phyloP scores from a whole-genome alignment of 306 rosid species.

The Sicyos edulis region DNA sequence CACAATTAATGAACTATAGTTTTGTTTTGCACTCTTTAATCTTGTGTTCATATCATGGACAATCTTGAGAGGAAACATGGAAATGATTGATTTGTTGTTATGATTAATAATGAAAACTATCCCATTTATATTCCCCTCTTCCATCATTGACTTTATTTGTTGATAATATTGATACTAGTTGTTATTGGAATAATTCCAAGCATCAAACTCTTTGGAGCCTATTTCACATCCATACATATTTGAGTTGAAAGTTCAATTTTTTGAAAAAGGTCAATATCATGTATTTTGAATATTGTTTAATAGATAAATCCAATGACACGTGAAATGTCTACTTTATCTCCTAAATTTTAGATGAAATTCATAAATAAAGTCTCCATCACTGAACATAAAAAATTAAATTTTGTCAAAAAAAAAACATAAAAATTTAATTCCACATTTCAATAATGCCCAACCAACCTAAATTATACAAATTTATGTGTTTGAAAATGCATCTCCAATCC shows the following conservation, averaged over 20 bases:
- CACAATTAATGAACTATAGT: too few species aligned
- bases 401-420: too few species aligned
- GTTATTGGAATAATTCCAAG: background rate
- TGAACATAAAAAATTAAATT: too few species aligned
- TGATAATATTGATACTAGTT: background rate
- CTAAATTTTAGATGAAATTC: background rate
- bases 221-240: too few species aligned
- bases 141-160: background rate
- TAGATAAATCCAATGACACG: background rate
- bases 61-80: background rate
- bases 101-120: background rate
- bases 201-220: background rate
- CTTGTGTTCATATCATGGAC: background rate
- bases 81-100: background rate
- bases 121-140: background rate
- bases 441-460: too few species aligned
- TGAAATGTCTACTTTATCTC: background rate
- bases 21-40: too few species aligned
- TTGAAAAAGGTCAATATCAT: background rate
- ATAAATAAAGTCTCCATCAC: background rate
- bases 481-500: too few species aligned
- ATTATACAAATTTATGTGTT: too few species aligned
- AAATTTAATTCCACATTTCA: too few species aligned
- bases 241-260: background rate
- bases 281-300: background rate